phyloP scores from a whole-genome alignment of 305 asterid genomes.

The Solanum aculeatissimum region DNA sequence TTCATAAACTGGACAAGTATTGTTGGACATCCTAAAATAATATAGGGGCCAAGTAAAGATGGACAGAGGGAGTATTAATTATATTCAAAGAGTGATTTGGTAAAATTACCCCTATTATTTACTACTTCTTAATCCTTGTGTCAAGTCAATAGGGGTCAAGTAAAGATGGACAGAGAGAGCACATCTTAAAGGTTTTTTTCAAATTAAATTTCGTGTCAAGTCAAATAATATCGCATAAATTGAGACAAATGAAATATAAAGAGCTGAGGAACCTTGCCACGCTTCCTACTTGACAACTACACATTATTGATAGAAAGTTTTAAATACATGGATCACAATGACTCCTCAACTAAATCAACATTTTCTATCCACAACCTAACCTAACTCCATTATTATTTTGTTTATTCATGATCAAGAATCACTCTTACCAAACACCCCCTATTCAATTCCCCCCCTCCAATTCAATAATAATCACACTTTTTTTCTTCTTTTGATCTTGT shows the following conservation, averaged over 20 bases:
- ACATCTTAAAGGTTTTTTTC: neutral
- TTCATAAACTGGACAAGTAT: too few relatives aligned
- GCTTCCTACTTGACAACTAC: neutral
- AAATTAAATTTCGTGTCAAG: too few relatives aligned
- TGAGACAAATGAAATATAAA: neutral
- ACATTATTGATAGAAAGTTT: neutral
- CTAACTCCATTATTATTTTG: neutral
- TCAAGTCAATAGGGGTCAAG: too few relatives aligned
- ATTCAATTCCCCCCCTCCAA: neutral
- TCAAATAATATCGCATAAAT: too few relatives aligned
- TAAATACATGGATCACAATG: neutral
- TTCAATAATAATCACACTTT: neutral
- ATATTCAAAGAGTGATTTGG: too few relatives aligned
- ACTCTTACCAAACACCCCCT: neutral
- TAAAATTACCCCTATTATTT: too few relatives aligned
- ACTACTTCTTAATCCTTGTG: too few relatives aligned
- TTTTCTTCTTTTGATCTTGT: neutral
- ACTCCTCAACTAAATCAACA: neutral
- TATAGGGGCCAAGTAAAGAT: too few relatives aligned
- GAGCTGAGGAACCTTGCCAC: neutral
- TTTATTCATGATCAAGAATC: neutral
- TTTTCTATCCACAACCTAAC: neutral
- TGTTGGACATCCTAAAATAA: too few relatives aligned
- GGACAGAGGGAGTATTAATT: too few relatives aligned
- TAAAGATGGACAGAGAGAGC: too few relatives aligned